Evolutionary conservation across 768 basidiomycete species (phyloP), one percentile per base, ranked within the genome.

Genomic region (Mycena polygramma): DNA sequence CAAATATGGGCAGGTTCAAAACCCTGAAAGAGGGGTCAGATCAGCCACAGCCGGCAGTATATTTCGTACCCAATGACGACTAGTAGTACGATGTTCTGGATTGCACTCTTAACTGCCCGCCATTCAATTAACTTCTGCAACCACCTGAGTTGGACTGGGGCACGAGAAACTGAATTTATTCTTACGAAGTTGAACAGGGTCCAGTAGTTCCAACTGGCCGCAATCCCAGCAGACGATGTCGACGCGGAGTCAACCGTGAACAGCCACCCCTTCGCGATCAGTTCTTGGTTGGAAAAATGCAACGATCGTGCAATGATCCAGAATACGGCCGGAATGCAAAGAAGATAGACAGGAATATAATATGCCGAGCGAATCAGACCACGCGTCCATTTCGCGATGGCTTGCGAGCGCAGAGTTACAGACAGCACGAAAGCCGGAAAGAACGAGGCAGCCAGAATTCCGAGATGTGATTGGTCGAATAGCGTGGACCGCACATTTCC

Each of bases 131-230:
- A 24, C 48, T 30, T 64, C 70, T 72, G 30, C 43, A 36, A 9
- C 4, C 0, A 11, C 1, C n/a, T 68, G 11, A 63, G n/a, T 41
- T 2, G 15, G 2, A 41, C 0, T 9, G 17, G 1, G 36, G 22
- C 5, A 19, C 13, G 3, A 43, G 17, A 14, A 15, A 30, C 15
- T 15, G 3, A 7, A 20, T 11, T 36, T 26, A 22, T 41, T 51
- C 64, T 66, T n/a, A 66, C 66, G 54, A 78, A 78, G 43, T 78
- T 63, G 43, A 75, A 78, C 26, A 72, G 48, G 20, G 72, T 30
- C 77, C 77, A 77, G 45, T 77, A 77, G 43, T 75, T 75, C 77
- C 77, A 77, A 13, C 70, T 60, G 14, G 69, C 61, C 14, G 68
- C 73, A n/a, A 73, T 48, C 6, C 66, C 72, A 14, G 41, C 64